Evolutionary conservation across 179 eudicot genomes (phyloP), one percentile per base, ranked within the genome.

Genomic region (Monotropa hypopitys): DNA sequence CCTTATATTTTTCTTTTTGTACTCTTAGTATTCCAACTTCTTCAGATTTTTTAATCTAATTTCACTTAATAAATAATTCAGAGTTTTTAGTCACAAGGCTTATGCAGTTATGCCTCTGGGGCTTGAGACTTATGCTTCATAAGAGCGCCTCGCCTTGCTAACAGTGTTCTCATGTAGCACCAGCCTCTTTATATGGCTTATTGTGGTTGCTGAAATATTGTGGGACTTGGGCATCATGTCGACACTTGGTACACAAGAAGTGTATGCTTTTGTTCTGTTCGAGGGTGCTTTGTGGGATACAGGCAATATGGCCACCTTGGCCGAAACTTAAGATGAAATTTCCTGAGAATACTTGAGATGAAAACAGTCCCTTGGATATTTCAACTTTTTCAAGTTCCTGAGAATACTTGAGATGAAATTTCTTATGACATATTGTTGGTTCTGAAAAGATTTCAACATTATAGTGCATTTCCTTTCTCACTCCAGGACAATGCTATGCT

Each of bases 381-480:
- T 40, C 72, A n/a, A 16, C 30, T 11, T 16, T 11, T 18, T 9
- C 23, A 15, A 18, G 71, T 18, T 66, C 72, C 42, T 40, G 23
- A 68, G 30, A 43, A 43, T 70, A 38, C n/a, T 43, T 69, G 42
- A 69, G 32, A 43, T 10, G 32, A 68, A 68, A 40, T 20, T 20
- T 0, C 10, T 1, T 46, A 47, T 50, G 15, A 47, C 3, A 30
- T 46, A 47, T 32, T 0, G 10, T 47, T 16, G 28, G 42, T 30
- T 72, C 61, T 26, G 42, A 50, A 72, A 43, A 50, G 40, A 54
- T 30, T 40, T 53, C 65, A 54, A 23, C 77, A n/a, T 73, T 54
- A 54, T 35, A 38, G 65, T 21, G 76, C 49, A 73, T 35, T 10
- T 7, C 65, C 28, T 53, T 28, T 32, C 43, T 18, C 32, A 32